Evolutionary conservation across 371 early-diverging fungal species (phyloP).

Genomic region (Mucor indicus): DNA sequence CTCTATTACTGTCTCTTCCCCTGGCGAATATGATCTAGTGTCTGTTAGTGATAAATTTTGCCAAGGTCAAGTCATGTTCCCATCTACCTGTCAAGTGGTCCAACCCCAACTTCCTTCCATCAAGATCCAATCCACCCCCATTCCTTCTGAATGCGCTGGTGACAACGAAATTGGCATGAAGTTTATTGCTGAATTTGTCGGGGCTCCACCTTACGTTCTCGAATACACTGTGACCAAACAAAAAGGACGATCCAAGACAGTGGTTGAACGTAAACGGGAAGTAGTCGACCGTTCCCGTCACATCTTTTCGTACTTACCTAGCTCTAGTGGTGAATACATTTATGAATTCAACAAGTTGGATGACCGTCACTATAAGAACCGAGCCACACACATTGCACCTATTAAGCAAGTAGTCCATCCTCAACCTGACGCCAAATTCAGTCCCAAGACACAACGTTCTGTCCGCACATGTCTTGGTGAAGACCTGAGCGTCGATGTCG

Average conservation of each 20-base stretch:
- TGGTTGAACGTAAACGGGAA: constrained; percentile 30
- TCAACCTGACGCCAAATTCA: constrained; percentile 50
- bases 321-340: constrained; percentile 40
- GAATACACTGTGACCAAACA: constrained; percentile 36
- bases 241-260: constrained; percentile 15
- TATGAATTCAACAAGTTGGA: constrained; percentile 39
- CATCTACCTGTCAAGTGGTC: constrained; percentile 39
- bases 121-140: constrained; percentile 30
- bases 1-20: constrained; percentile 17
- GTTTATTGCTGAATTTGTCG: constrained; percentile 38
- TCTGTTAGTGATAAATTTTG: constrained; percentile 35
- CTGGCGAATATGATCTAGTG: constrained; percentile 42
- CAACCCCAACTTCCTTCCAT: constrained; percentile 42
- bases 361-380: constrained; percentile 43
- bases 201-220: constrained; percentile 40
- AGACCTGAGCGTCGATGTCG: constrained; percentile 30
- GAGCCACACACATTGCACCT: constrained; percentile 18
- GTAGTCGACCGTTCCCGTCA: constrained; percentile 38
- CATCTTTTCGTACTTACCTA: constrained; percentile 40
- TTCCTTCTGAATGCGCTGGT: constrained; percentile 46
- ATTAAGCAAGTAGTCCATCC: constrained; percentile 47
- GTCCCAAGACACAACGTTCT: neutral
- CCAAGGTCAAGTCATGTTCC: constrained; percentile 37
- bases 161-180: constrained; percentile 49
- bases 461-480: constrained; percentile 45